Percentiles rank a stretch among this genome's conserved stretches.
phyloP scores from a whole-genome alignment of 2,329 filamentous ascomycete species.

The Xylaria sp. region DNA sequence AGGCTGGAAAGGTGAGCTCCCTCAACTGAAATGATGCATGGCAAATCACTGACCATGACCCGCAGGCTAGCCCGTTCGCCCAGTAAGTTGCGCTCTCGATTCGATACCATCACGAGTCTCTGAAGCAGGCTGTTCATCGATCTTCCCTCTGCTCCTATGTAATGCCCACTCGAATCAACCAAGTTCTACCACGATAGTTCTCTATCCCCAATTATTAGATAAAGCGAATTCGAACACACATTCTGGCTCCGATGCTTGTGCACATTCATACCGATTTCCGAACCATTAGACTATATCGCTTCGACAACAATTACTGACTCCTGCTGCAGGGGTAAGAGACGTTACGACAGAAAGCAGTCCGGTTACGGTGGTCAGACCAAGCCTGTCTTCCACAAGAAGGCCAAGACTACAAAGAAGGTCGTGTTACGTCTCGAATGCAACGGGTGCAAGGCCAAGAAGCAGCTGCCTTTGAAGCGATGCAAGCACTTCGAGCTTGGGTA shows the following conservation, averaged over 20 bases:
- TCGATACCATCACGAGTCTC: constrained; percentile 4
- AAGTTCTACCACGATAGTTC: background rate
- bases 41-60: constrained; percentile 19
- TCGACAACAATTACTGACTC: constrained; percentile 20
- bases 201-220: background rate
- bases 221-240: background rate
- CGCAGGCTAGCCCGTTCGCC: constrained; percentile 39
- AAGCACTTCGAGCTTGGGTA: constrained; percentile 99
- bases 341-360: constrained; percentile 37
- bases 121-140: background rate
- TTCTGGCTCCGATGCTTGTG: background rate
- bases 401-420: constrained; percentile 99
- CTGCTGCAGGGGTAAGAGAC: constrained; percentile 34
- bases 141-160: background rate
- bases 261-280: background rate
- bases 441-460: constrained; percentile 96
- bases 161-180: background rate
- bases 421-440: constrained; percentile 98
- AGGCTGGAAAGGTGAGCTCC: constrained; percentile 38
- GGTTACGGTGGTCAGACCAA: constrained; percentile 94
- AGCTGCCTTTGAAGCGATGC: constrained; percentile 99
- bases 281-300: background rate
- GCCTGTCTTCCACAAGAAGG: constrained; percentile 99
- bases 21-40: background rate
- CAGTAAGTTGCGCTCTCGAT: constrained; percentile 33